Evolutionary conservation across 371 early-diverging fungal genomes (phyloP), one percentile per base, ranked within the genome.

Genomic region (Rhizopus sp.): DNA sequence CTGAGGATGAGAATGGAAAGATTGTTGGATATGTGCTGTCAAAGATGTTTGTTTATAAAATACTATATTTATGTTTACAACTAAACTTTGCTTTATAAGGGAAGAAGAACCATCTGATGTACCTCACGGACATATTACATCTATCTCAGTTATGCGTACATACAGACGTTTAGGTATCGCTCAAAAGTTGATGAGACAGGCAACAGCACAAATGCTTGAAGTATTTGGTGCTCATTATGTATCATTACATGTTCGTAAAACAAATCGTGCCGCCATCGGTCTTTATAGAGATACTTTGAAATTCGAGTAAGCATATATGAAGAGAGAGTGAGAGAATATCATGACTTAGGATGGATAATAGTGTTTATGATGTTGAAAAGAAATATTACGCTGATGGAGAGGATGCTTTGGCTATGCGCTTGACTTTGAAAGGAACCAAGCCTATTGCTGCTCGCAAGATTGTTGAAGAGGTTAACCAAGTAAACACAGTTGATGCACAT

Each of bases 361-460:
- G 93, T 57, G 88, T 95, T 29, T 82, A 90, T 57, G 91, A 94
- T 37, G 86, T 93, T 16, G 98, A 98, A 67, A 89, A 91, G 64
- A 92, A 93, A 62, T 98, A 98, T 75, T 98, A 98, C 75, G 98
- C 97, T 2, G 97, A 98, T 71, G 98, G 98, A 17, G 98, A 98
- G 71, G 96, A 94, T 73, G 93, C 91, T 2, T 89, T 86, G 62
- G 87, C 87, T 15, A 92, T 92, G 90, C 85, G 87, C 59, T 76
- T 86, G 34, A 59, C 70, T 3, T 63, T 85, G 5, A 71, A 66
- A 47, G 75, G 73, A 50, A 57, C 66, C 17, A 73, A 73, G 54
- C 68, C 69, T 33, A 23, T 23, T 23, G 33, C 62, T 8, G 32
- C 57, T 52, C 68, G 76, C 29, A 70, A 68, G 42, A 62, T 71